These are phyloP conservation scores for Pouteria campechiana DNA, from an alignment of 179 eudicot species.

Conservation along the genomic window DNA sequence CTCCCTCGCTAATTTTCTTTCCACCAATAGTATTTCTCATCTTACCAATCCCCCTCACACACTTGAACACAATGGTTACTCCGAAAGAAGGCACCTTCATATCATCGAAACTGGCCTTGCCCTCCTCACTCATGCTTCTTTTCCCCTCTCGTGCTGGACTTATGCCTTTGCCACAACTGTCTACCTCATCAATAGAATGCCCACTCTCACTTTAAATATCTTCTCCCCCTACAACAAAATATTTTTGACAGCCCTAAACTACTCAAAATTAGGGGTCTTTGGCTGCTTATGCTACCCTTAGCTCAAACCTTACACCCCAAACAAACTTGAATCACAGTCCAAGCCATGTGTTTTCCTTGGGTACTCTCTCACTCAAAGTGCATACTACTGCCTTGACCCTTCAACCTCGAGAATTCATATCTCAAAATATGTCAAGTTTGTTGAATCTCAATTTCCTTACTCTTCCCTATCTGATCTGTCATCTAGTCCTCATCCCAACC, in stretches of 20 bases:
- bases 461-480: background rate
- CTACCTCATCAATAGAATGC: too few relatives aligned
- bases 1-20: too few relatives aligned
- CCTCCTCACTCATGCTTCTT: too few relatives aligned
- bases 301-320: slow-evolving; percentile 3
- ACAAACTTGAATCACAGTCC: slow-evolving; percentile 5
- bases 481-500: background rate
- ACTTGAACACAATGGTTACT: too few relatives aligned
- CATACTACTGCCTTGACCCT: slow-evolving; percentile 1
- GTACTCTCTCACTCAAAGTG: slow-evolving; percentile 5
- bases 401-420: background rate
- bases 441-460: background rate
- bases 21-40: too few relatives aligned
- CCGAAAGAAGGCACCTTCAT: too few relatives aligned
- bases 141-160: too few relatives aligned
- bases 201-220: too few relatives aligned
- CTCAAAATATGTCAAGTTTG: slow-evolving; percentile 1
- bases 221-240: background rate
- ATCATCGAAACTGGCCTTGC: too few relatives aligned
- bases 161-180: too few relatives aligned
- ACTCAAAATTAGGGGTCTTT: background rate
- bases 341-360: slow-evolving; percentile 6
- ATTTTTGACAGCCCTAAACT: background rate
- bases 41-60: too few relatives aligned
- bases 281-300: slow-evolving; percentile 5